phyloP scores from a whole-genome alignment of 2,329 filamentous ascomycete species.

The Aspergillus brunneoviolaceus region DNA sequence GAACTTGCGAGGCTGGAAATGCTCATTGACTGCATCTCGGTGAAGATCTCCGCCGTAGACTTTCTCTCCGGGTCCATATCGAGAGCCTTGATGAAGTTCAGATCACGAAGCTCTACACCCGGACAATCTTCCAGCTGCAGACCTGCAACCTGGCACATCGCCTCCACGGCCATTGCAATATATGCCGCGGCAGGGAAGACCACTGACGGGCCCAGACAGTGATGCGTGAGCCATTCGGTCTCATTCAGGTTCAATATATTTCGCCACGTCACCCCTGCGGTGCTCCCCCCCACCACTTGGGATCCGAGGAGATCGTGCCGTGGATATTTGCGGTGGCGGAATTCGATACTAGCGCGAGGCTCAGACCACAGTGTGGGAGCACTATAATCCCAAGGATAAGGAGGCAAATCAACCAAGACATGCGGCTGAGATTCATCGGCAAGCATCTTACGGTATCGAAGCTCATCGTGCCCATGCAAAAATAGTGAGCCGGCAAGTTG shows the following conservation, averaged over 20 bases:
- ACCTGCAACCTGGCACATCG: slow-evolving; percentile 13
- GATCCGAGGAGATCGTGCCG: slow-evolving; percentile 28
- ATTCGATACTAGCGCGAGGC: slow-evolving; percentile 18
- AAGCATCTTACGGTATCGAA: neutral
- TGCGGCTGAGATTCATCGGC: neutral
- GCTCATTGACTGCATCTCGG: neutral
- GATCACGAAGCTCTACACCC: neutral
- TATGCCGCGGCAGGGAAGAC: slow-evolving; percentile 33
- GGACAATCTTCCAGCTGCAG: neutral
- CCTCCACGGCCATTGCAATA: slow-evolving; percentile 30
- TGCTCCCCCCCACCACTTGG: slow-evolving; percentile 6
- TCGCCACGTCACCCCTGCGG: slow-evolving; percentile 23
- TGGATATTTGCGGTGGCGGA: slow-evolving; percentile 14
- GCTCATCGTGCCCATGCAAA: neutral
- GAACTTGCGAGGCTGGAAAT: neutral
- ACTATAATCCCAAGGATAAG: slow-evolving; percentile 26
- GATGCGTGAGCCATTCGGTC: slow-evolving; percentile 30
- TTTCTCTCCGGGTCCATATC: neutral
- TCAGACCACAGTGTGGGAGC: slow-evolving; percentile 23
- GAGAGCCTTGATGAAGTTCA: neutral
- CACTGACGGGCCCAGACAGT: slow-evolving; percentile 21
- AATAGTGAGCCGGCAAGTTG: neutral
- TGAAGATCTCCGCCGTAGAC: neutral
- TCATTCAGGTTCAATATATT: slow-evolving; percentile 27
- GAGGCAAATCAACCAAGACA: slow-evolving; percentile 23